Evolutionary conservation across 495 filamentous ascomycete genomes (phyloP), one percentile per base, ranked within the genome.

Genomic region (Jackrogersella minutella): DNA sequence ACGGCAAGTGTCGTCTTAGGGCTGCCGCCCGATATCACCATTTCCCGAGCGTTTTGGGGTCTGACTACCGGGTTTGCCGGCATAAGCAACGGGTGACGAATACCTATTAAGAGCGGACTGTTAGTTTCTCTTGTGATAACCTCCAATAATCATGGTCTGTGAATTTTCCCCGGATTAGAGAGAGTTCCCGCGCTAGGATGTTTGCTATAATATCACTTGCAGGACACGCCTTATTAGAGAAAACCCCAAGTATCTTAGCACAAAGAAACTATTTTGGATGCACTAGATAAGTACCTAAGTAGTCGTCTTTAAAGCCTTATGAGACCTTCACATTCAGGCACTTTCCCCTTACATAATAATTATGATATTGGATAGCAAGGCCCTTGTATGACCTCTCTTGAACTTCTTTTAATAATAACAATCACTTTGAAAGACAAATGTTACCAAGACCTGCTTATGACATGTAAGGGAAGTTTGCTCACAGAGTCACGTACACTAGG

Each of bases 1-100:
- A 68, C 44, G 10, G 21, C 16, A 9, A 16, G 2, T n/a, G 19
- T 21, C 19, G n/a, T 44, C 37, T 61, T 43, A 28, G 19, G 19
- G 28, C 28, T 37, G 47, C 28, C 13, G 30, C 28, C 22, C 28
- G n/a, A 51, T 61, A 51, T 57, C 40, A 40, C 54, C 37, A 34
- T 54, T 11, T 22, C 26, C 13, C 30, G 34, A 52, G 7, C 21
- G 13, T 57, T 59, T 30, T 37, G 7, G 28, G n/a, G 34, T 19
- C 36, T 52, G 28, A 24, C 37, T 30, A 10, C 46, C 54, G 36
- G 33, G 36, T 58, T 52, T 52, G 37, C 54, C 54, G 62, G 14
- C 21, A 49, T 16, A n/a, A 33, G 57, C 36, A 5, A 40, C 24
- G 30, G 46, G 49, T 22, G 31, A 22, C 31, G 30, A 36, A 24